A percentile compares a stretch with the other conserved stretches of the same genome.
Evolutionary conservation across 2,329 filamentous ascomycete genomes (phyloP).

Genomic region (Trichoderma lentiforme): DNA sequence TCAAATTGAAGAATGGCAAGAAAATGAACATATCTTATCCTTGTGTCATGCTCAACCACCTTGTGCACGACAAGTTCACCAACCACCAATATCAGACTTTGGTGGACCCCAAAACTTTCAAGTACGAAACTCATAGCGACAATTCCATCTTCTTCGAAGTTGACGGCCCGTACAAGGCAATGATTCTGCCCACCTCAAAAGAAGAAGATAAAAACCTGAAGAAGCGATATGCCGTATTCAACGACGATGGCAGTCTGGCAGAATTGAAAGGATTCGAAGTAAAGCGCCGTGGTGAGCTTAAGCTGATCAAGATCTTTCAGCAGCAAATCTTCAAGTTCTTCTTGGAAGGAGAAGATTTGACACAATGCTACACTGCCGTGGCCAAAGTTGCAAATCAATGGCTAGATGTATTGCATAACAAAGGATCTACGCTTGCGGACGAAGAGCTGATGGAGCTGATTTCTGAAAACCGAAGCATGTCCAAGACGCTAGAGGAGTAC

Average conservation of each 20-base stretch:
- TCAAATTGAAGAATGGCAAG: constrained; percentile 93
- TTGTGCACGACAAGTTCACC: constrained; percentile 91
- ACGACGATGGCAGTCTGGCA: constrained; percentile 91
- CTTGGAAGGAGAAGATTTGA: constrained; percentile 80
- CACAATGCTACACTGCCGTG: constrained; percentile 86
- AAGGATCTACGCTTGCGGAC: constrained; percentile 84
- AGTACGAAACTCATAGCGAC: constrained; percentile 95
- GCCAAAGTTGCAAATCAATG: constrained; percentile 94
- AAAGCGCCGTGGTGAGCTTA: constrained; percentile 94
- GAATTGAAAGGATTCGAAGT: constrained; percentile 97
- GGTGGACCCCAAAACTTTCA: constrained; percentile 72
- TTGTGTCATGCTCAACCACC: constrained; percentile 97
- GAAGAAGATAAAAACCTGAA: constrained; percentile 99
- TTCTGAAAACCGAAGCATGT: constrained; percentile 98
- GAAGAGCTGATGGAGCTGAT: constrained; percentile 99
- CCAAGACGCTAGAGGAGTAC: constrained; percentile 95
- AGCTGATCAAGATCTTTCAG: constrained; percentile 99
- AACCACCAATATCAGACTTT: constrained; percentile 97
- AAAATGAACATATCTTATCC: constrained; percentile 96
- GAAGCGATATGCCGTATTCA: constrained; percentile 98
- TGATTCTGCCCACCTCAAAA: constrained; percentile 95
- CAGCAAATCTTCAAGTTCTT: constrained; percentile 99
- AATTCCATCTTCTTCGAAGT: constrained; percentile 99
- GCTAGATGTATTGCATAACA: constrained; percentile 90
- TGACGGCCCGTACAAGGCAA: constrained; percentile 94